Evolutionary conservation across 371 early-diverging fungal genomes (phyloP), one percentile per base, ranked within the genome.

Genomic region (Mortierella sp.): DNA sequence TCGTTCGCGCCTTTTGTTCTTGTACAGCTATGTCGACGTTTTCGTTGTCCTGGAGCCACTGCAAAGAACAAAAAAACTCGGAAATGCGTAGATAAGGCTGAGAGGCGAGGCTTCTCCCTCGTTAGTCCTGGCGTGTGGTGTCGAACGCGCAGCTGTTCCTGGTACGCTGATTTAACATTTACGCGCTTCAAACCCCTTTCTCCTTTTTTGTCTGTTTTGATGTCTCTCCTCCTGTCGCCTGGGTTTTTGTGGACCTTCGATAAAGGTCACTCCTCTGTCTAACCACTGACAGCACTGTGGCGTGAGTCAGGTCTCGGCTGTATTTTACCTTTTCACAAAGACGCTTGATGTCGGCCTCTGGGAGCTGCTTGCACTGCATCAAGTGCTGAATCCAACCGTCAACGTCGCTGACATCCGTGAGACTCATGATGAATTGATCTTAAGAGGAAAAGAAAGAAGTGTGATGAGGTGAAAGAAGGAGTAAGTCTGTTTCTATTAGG

Each of bases 261-360:
- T 3, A 42, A 21, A 34, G 31, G 42, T 68, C 68, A 68, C 42
- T 38, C 42, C 42, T 21, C 68, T 21, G 24, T 24, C 21, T 28
- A 38, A 21, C 42, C 68, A 65, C 42, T 34, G 6, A n/a, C 55
- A 3, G 14, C 21, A 34, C 34, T 24, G 68, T 11, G 21, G 9
- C 6, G 68, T 38, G 24, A 38, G 28, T 57, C 74, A 74, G 38
- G 38, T 54, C 24, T 55, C 6, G 28, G 74, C 19, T 74, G n/a
- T n/a, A 57, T 55, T 73, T 78, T 89, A 94, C 97, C 96, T 96
- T 96, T 52, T 96, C 95, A 86, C 97, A 97, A 38, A 97, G 92
- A 82, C 91, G 91, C 89, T 96, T 96, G 72, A 97, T 96, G 82
- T 96, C 96, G 48, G 90, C 87, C 90, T 97, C 97, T 63, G 94